These are phyloP conservation scores for Sungouiella blattae DNA, from an alignment of 805 yeast species.

Conservation along the genomic window DNA sequence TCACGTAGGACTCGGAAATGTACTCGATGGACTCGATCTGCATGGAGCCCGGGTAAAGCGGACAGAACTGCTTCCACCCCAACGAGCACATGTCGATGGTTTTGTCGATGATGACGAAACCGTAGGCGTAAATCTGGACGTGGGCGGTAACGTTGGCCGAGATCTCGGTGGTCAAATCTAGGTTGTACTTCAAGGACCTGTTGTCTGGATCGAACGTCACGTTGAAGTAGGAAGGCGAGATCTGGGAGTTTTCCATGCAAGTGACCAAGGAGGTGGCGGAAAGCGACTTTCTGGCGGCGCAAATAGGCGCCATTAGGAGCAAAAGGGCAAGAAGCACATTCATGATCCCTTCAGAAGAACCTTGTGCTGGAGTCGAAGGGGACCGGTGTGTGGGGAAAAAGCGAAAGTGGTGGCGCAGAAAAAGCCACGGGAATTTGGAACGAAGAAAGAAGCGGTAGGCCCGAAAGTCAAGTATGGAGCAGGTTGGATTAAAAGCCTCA, in stretches of 20 bases:
- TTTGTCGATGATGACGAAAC: slow-evolving; percentile 63
- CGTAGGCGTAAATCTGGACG: slow-evolving; percentile 79
- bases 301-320: slow-evolving; percentile 10
- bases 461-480: too few relatives aligned
- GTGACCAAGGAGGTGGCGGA: slow-evolving; percentile 77
- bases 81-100: slow-evolving; percentile 60
- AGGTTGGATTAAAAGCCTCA: too few relatives aligned
- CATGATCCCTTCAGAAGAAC: too few relatives aligned
- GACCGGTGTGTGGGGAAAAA: too few relatives aligned
- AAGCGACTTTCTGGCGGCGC: slow-evolving; percentile 25
- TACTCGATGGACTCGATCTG: slow-evolving; percentile 71
- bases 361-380: too few relatives aligned
- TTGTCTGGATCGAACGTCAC: slow-evolving; percentile 75
- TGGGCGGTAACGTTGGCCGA: slow-evolving; percentile 65
- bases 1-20: slow-evolving; percentile 45
- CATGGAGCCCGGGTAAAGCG: slow-evolving; percentile 76
- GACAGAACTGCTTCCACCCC: slow-evolving; percentile 87
- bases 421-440: too few relatives aligned
- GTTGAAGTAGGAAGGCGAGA: slow-evolving; percentile 70
- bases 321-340: too few relatives aligned
- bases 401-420: too few relatives aligned
- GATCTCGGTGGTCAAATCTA: slow-evolving; percentile 68
- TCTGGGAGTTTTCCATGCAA: slow-evolving; percentile 73
- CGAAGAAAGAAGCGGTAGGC: too few relatives aligned
- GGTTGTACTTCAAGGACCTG: slow-evolving; percentile 60